Conservation (phyloP, 1,284 basidiomycete genomes). For the Rhodotorula sp. region DNA sequence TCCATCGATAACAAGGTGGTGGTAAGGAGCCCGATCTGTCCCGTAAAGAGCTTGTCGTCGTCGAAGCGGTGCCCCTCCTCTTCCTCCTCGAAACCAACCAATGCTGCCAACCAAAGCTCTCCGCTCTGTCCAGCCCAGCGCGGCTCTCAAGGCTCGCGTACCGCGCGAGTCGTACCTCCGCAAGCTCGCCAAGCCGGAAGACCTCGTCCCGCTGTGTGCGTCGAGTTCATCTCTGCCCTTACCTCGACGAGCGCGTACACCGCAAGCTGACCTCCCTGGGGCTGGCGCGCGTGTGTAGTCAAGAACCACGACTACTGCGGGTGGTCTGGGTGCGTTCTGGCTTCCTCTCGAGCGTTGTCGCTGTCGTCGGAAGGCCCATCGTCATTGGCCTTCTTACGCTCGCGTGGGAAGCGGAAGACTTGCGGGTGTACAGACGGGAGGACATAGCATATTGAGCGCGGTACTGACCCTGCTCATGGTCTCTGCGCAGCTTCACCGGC, state of each 20-base stretch:
- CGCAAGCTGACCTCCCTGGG: neutral
- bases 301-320: constrained; percentile 54
- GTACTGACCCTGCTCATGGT: neutral
- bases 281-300: constrained; percentile 38
- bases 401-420: too few species aligned
- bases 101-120: constrained; percentile 16
- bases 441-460: neutral
- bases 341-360: neutral
- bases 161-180: constrained; percentile 28
- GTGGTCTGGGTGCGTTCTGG: constrained; percentile 50
- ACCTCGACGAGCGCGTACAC: neutral
- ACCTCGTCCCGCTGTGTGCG: constrained; percentile 48
- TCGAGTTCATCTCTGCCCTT: neutral
- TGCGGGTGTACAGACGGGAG: rapidly evolving
- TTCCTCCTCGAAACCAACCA: neutral
- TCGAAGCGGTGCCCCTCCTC: neutral
- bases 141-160: constrained; percentile 30
- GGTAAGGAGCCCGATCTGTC: too few species aligned
- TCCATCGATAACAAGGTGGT: too few species aligned
- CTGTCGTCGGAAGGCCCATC: too few species aligned
- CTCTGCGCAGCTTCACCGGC: constrained; percentile 7
- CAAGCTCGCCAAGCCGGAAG: constrained; percentile 46
- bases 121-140: constrained; percentile 8
- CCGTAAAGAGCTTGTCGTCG: too few species aligned
- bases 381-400: too few species aligned